A percentile compares a stretch with the other conserved stretches of the same genome.
These are phyloP conservation scores for Fraxinus angustifolia DNA, from an alignment of 305 asterid genomes.

Conservation along the genomic window DNA sequence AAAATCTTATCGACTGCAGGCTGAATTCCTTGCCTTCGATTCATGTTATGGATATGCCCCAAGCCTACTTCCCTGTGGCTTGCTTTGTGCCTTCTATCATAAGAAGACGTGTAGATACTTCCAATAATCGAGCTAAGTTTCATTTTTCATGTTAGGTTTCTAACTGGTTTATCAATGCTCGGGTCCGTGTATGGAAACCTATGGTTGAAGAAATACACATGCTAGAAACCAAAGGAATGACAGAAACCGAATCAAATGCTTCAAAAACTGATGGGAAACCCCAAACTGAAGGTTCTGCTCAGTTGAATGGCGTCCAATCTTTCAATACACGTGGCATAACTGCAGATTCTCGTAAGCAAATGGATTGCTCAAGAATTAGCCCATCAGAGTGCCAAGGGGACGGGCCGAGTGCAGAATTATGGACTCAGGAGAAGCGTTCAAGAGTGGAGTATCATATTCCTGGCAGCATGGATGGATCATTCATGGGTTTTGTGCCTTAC, in stretches of 20 bases:
- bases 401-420: constrained; percentile 17
- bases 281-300: constrained; percentile 15
- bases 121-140: constrained; percentile 6
- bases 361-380: neutral
- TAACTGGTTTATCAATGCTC: constrained; percentile 83
- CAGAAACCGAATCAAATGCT: constrained; percentile 16
- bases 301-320: constrained; percentile 22
- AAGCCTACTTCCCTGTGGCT: neutral
- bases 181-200: constrained; percentile 87
- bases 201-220: constrained; percentile 87
- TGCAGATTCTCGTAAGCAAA: constrained; percentile 15
- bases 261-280: constrained; percentile 23
- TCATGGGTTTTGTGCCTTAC: constrained; percentile 38
- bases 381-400: constrained; percentile 15
- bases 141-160: constrained; percentile 50
- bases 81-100: neutral
- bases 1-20: neutral
- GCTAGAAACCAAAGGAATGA: constrained; percentile 56
- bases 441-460: constrained; percentile 48
- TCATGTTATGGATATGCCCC: constrained; percentile 10
- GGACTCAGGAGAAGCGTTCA: constrained; percentile 62
- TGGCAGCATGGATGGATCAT: constrained; percentile 37
- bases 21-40: constrained; percentile 29
- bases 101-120: constrained; percentile 23
- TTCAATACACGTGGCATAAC: constrained; percentile 25